These are phyloP conservation scores for Daldinia grandis DNA, from an alignment of 495 filamentous ascomycete genomes.

Conservation along the genomic window DNA sequence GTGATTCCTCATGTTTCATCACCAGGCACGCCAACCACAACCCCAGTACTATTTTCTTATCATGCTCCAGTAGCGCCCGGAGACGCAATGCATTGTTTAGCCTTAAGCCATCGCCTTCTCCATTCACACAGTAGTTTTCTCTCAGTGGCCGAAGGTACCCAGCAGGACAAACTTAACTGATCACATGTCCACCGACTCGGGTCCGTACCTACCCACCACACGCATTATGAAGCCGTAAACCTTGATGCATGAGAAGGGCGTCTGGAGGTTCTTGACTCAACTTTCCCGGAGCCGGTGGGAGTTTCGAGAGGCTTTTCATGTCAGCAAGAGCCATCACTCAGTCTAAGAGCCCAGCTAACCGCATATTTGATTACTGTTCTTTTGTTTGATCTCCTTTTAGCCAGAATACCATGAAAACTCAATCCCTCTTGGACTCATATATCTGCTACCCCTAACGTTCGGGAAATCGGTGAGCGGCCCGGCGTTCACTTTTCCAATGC, in stretches of 20 bases:
- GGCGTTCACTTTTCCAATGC: slow-evolving; percentile 41
- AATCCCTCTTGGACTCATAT: slow-evolving; percentile 30
- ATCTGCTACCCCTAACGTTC: slow-evolving; percentile 46
- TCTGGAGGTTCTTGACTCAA: neutral
- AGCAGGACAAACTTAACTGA: slow-evolving; percentile 4
- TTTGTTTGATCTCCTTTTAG: slow-evolving; percentile 59
- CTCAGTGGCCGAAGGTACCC: neutral
- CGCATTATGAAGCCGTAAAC: slow-evolving; percentile 22
- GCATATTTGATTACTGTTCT: slow-evolving; percentile 30
- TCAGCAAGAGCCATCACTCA: slow-evolving; percentile 13
- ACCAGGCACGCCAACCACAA: slow-evolving; percentile 33
- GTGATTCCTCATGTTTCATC: slow-evolving; percentile 42
- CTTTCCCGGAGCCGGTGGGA: slow-evolving; percentile 11
- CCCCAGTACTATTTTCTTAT: slow-evolving; percentile 19
- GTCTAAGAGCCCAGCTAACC: slow-evolving; percentile 27
- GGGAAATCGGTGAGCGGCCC: slow-evolving; percentile 59
- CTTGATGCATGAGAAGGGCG: slow-evolving; percentile 19
- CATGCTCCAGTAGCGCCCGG: slow-evolving; percentile 14
- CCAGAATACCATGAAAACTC: slow-evolving; percentile 49
- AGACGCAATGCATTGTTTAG: slow-evolving; percentile 28
- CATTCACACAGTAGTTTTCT: slow-evolving; percentile 1
- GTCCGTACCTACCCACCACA: slow-evolving; percentile 17
- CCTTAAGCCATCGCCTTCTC: slow-evolving; percentile 34
- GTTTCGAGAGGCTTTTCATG: slow-evolving; percentile 6
- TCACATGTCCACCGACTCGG: slow-evolving; percentile 24